Percentiles rank a stretch among this genome's conserved stretches.
Evolutionary conservation across 2,329 filamentous ascomycete genomes (phyloP).

Genomic region (Fusarium sp.): DNA sequence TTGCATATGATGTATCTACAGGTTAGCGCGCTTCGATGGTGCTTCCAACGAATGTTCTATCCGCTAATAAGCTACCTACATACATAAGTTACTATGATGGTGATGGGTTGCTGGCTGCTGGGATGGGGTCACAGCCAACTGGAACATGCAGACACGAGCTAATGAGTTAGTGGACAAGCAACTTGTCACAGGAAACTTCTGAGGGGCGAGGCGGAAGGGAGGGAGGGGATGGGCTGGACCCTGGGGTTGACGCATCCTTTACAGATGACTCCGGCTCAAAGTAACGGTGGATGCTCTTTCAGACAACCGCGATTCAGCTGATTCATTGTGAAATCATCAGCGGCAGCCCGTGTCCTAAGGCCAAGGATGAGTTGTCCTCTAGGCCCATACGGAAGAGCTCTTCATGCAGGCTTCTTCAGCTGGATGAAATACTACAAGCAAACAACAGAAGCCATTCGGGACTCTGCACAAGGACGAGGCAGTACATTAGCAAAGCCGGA

Average conservation of each 20-base stretch:
- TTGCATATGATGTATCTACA: slow-evolving; percentile 3
- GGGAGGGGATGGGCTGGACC: background rate
- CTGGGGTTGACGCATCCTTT: background rate
- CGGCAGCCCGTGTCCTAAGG: background rate
- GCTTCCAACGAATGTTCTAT: slow-evolving; percentile 31
- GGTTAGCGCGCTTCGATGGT: slow-evolving; percentile 26
- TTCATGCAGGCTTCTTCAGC: background rate
- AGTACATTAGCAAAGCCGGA: background rate
- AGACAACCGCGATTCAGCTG: background rate
- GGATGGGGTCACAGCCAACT: background rate
- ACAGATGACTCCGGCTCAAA: background rate
- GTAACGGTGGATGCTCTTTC: background rate
- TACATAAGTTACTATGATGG: background rate
- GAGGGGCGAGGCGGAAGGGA: background rate
- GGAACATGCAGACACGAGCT: background rate
- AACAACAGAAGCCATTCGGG: slow-evolving; percentile 7
- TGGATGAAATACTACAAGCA: background rate
- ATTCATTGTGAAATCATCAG: background rate
- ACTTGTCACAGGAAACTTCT: background rate
- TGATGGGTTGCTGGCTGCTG: background rate
- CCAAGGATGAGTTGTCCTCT: background rate
- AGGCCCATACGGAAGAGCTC: background rate
- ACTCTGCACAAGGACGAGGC: slow-evolving; percentile 26
- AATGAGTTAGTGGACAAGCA: background rate
- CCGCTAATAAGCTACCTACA: background rate